These are phyloP conservation scores for Persicaria maculosa DNA, from an alignment of 148 eudicot species.

Conservation along the genomic window DNA sequence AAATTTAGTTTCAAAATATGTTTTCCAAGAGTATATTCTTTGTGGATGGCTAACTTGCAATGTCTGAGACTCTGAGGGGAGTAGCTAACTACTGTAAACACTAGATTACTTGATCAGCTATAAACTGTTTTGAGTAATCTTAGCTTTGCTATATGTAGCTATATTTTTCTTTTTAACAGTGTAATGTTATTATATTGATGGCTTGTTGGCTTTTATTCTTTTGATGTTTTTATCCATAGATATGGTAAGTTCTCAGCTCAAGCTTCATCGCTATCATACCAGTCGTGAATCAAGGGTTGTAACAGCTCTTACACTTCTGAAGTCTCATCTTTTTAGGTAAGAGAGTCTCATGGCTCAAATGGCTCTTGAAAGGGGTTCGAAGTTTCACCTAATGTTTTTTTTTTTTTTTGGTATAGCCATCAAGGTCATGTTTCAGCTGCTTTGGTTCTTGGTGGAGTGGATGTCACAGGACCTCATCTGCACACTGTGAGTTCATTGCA, in stretches of 20 bases:
- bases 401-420: conserved; percentile 32
- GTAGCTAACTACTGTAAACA: background rate
- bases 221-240: conserved; percentile 28
- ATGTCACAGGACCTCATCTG: conserved; percentile 81
- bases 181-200: background rate
- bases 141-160: background rate
- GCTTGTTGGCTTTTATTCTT: background rate
- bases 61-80: background rate
- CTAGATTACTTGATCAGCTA: background rate
- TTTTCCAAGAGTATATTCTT: background rate
- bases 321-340: conserved; percentile 79
- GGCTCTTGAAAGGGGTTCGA: background rate
- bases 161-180: background rate
- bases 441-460: conserved; percentile 90
- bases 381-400: background rate
- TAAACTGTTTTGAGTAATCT: background rate
- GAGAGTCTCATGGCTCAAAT: background rate
- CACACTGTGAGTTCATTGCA: conserved; percentile 57
- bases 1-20: background rate
- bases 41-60: background rate
- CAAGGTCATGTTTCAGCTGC: conserved; percentile 88
- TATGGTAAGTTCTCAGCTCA: conserved; percentile 82
- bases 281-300: conserved; percentile 88
- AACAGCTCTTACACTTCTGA: conserved; percentile 73
- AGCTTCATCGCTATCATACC: conserved; percentile 80